A percentile compares a stretch with the other conserved stretches of the same genome.
Evolutionary conservation across 2,329 filamentous ascomycete species (phyloP).

Genomic region (Ceratocystis harringtonii): DNA sequence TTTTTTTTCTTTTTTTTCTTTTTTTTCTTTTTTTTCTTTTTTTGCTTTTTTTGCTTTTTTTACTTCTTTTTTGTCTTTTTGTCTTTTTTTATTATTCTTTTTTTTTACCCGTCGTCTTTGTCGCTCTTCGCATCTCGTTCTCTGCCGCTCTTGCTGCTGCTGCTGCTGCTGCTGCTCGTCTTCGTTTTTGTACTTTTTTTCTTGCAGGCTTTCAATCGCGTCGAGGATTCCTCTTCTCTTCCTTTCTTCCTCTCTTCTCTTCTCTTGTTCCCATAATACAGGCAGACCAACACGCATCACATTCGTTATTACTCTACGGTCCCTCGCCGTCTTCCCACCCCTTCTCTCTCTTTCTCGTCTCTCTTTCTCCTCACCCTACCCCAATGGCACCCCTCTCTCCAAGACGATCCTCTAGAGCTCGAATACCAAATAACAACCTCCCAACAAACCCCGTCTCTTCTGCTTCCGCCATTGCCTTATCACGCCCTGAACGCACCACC

Average conservation of each 20-base stretch:
- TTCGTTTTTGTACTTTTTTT: not conserved
- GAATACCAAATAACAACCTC: conserved; percentile 59
- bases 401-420: conserved; percentile 83
- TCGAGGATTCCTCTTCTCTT: not conserved
- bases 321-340: conserved; percentile 24
- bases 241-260: conserved; percentile 23
- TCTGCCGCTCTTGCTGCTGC: not conserved
- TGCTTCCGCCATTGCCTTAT: conserved; percentile 53
- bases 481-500: conserved; percentile 58
- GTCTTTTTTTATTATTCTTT: not conserved
- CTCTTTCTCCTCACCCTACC: conserved; percentile 23
- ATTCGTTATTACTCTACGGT: not conserved
- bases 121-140: not conserved
- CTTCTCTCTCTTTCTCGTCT: conserved; percentile 22
- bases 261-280: conserved; percentile 21
- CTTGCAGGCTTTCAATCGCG: not conserved
- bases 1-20: not conserved
- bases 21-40: not conserved
- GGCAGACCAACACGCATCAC: not conserved
- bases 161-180: not conserved
- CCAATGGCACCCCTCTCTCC: conserved; percentile 51
- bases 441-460: conserved; percentile 27
- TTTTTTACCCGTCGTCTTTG: not conserved
- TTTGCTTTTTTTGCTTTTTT: too few species aligned
- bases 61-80: not conserved